Evolutionary conservation across 106 monocot species (phyloP), one percentile per base, ranked within the genome.

Genomic region (Dioscorea alata): DNA sequence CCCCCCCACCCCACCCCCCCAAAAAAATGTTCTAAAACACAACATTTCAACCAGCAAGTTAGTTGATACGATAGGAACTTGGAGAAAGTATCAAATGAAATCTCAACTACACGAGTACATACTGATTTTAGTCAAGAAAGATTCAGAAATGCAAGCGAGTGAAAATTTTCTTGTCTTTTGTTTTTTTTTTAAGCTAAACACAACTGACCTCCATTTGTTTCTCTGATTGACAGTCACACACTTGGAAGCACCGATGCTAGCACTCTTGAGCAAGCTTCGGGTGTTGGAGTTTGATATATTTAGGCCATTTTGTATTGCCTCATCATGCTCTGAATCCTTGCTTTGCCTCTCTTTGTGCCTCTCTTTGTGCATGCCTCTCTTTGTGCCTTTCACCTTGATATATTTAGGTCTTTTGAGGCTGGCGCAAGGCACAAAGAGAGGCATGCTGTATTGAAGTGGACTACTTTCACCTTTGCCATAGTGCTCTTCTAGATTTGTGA

Each of bases 401-500:
- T n/a, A n/a, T n/a, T n/a, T n/a, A 73, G 73, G 77, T 42, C 73
- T 82, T 69, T 82, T 15, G 48, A 69, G 63, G 14, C 73, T 71
- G 8, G 73, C 60, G 10, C 66, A 59, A 16, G 48, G 71, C 49
- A 74, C 82, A 50, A 50, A 93, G 72, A 70, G 93, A 93, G 1
- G 86, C 78, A 75, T 89, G 79, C 61, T 88, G 74, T 86, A 71
- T 52, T 78, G 81, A 17, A 86, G 80, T 63, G 82, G 93, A 69
- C 82, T 74, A 77, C 76, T 76, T 76, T 83, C 88, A 4, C 88
- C 92, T 65, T 86, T 93, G 31, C 84, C 70, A 61, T 80, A 82
- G 70, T 86, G 74, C 73, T 93, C 93, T 65, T 93, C 93, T 33
- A 93, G 86, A 70, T 89, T 84, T 59, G 93, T 89, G 79, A 93